Evolutionary conservation across 2,329 filamentous ascomycete species (phyloP).

Genomic region (Mycocentrospora acerina): DNA sequence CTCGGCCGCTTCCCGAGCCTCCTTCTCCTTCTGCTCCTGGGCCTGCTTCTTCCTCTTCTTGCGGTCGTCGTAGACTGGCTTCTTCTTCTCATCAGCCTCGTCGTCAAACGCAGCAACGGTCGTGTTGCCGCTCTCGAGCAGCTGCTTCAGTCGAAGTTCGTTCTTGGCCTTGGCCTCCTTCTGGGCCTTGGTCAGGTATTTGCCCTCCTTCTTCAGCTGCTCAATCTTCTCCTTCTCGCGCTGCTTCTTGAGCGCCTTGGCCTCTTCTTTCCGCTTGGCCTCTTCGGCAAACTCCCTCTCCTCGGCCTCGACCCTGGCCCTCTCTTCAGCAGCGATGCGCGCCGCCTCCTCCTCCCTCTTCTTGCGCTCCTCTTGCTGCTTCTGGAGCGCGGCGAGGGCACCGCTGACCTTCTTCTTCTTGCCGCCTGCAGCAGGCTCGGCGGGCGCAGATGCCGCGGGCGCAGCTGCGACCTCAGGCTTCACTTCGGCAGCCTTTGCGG

Average conservation of each 20-base stretch:
- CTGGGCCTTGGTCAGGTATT: constrained; percentile 82
- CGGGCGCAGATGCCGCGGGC: constrained; percentile 31
- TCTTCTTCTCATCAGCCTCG: constrained; percentile 74
- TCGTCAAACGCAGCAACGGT: constrained; percentile 61
- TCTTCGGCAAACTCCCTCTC: constrained; percentile 68
- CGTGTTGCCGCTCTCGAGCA: constrained; percentile 75
- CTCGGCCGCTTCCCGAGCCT: constrained; percentile 54
- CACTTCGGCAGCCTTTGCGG: constrained; percentile 45
- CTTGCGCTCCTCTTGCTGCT: constrained; percentile 78
- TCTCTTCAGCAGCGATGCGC: constrained; percentile 62
- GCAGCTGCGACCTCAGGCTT: constrained; percentile 39
- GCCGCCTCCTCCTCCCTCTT: constrained; percentile 65
- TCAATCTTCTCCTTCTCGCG: constrained; percentile 85
- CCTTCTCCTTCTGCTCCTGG: constrained; percentile 53
- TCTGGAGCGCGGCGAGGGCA: constrained; percentile 71
- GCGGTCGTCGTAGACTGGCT: constrained; percentile 69
- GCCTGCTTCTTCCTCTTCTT: constrained; percentile 73
- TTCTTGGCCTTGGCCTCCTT: constrained; percentile 78
- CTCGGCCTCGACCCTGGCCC: constrained; percentile 64
- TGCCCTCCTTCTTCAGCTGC: constrained; percentile 84
- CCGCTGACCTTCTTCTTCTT: constrained; percentile 91
- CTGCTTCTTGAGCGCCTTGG: constrained; percentile 76
- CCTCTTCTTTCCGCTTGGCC: constrained; percentile 68
- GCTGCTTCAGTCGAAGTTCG: constrained; percentile 79
- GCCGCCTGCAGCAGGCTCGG: constrained; percentile 50